Conservation (phyloP, 2,329 filamentous ascomycete species). For the Diaporthe destruens region DNA sequence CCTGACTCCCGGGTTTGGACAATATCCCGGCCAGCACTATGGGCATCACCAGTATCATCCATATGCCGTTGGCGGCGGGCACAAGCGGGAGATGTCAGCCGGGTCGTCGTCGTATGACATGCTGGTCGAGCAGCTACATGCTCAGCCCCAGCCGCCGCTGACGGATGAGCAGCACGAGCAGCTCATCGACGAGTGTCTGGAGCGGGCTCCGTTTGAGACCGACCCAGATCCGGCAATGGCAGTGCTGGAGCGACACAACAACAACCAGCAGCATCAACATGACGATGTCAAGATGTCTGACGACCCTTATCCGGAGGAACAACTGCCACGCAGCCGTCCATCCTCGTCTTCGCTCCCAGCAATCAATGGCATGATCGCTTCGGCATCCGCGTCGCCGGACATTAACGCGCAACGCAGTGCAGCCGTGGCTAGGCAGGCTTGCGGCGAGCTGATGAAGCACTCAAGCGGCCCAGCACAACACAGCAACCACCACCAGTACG, state of each 20-base stretch:
- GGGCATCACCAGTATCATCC: slow-evolving; percentile 22
- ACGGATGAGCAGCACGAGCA: slow-evolving; percentile 41
- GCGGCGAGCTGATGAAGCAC: slow-evolving; percentile 51
- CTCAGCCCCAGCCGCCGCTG: slow-evolving; percentile 35
- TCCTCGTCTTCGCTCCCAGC: slow-evolving; percentile 40
- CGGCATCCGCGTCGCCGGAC: slow-evolving; percentile 36
- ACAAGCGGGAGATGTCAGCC: slow-evolving; percentile 19
- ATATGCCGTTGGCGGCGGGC: not conserved
- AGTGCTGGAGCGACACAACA: slow-evolving; percentile 28
- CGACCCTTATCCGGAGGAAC: slow-evolving; percentile 41
- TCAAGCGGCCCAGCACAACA: slow-evolving; percentile 35
- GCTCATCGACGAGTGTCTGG: slow-evolving; percentile 43
- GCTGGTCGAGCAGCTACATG: slow-evolving; percentile 36
- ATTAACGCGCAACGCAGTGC: slow-evolving; percentile 49
- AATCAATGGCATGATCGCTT: slow-evolving; percentile 42
- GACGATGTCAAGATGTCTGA: slow-evolving; percentile 41
- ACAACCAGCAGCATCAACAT: slow-evolving; percentile 30
- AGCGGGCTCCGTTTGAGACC: slow-evolving; percentile 32
- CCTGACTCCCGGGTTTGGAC: slow-evolving; percentile 1
- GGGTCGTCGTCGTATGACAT: slow-evolving; percentile 24
- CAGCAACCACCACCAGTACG: slow-evolving; percentile 28
- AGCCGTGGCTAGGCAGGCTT: slow-evolving; percentile 54
- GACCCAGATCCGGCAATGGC: slow-evolving; percentile 12
- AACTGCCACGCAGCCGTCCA: slow-evolving; percentile 44
- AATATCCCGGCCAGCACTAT: slow-evolving; percentile 26